These are phyloP conservation scores for Exophiala aquamarina DNA, from an alignment of 2,329 filamentous ascomycete species.

Conservation along the genomic window DNA sequence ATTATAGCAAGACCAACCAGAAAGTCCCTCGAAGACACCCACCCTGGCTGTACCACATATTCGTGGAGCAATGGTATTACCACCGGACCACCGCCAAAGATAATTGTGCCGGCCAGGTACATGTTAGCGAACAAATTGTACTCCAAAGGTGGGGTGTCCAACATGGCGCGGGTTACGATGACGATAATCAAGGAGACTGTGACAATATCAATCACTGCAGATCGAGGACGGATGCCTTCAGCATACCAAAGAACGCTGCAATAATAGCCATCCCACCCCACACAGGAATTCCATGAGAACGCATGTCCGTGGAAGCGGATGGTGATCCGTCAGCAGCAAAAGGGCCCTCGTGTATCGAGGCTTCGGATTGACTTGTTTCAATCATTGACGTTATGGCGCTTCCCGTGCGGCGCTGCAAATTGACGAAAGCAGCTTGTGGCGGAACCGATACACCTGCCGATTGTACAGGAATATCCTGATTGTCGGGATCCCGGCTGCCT, in stretches of 20 bases:
- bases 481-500: neutral
- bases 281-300: constrained; percentile 36
- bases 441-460: too few relatives aligned
- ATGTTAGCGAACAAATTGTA: constrained; percentile 70
- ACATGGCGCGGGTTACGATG: constrained; percentile 36
- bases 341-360: too few relatives aligned
- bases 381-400: neutral
- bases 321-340: too few relatives aligned
- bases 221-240: too few relatives aligned
- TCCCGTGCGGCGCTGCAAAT: neutral
- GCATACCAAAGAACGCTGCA: constrained; percentile 50
- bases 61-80: constrained; percentile 64
- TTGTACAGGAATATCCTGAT: too few relatives aligned
- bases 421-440: too few relatives aligned
- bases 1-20: constrained; percentile 70
- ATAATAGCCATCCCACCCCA: constrained; percentile 40
- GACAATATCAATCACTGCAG: too few relatives aligned
- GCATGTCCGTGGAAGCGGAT: constrained; percentile 8
- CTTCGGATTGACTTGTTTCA: too few relatives aligned
- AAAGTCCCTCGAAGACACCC: constrained; percentile 70
- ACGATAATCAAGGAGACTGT: constrained; percentile 56
- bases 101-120: constrained; percentile 70
- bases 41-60: constrained; percentile 64
- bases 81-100: constrained; percentile 65
- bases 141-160: constrained; percentile 44